Evolutionary conservation across 2,329 filamentous ascomycete genomes (phyloP).

Genomic region (Arthrobotrys sphaeroides): DNA sequence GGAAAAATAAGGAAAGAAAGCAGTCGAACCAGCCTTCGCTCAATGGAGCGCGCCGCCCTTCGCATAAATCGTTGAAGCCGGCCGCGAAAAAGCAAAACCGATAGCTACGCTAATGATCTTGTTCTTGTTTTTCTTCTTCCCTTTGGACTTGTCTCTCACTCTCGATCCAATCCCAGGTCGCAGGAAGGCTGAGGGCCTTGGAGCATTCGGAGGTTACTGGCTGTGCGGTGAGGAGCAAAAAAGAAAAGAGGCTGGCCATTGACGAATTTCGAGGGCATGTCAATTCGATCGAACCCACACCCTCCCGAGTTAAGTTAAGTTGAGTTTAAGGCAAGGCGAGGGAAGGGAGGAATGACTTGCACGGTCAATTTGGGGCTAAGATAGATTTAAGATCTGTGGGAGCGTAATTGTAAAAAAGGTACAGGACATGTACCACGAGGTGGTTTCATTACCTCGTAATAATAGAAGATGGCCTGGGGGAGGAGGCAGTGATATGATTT

Average conservation of each 20-base stretch:
- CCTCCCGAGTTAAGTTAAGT: too few relatives aligned
- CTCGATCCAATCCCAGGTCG: conserved; percentile 53
- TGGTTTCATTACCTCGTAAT: conserved; percentile 29
- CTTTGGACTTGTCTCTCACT: conserved; percentile 26
- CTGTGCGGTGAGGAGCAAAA: conserved; percentile 39
- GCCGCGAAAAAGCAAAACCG: conserved; percentile 50
- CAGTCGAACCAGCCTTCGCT: conserved; percentile 54
- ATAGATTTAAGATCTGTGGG: conserved; percentile 40
- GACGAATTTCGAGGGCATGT: conserved; percentile 40
- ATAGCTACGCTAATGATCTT: conserved; percentile 51
- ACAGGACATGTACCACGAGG: too few relatives aligned
- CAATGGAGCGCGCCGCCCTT: conserved; percentile 57
- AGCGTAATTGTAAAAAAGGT: conserved; percentile 27
- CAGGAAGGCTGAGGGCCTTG: conserved; percentile 55
- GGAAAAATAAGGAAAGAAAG: conserved; percentile 24
- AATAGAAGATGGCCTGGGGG: conserved; percentile 23
- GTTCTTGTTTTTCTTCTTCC: conserved; percentile 39
- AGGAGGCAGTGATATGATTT: conserved; percentile 41
- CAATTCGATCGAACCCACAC: conserved; percentile 38
- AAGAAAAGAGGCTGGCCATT: conserved; percentile 53
- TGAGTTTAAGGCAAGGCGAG: conserved; percentile 22
- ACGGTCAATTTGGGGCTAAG: conserved; percentile 29
- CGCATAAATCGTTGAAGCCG: conserved; percentile 55
- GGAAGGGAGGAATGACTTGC: conserved; percentile 41
- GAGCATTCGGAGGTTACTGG: conserved; percentile 48